A percentile compares a stretch with the other conserved stretches of the same genome.
Evolutionary conservation across 78 protist species (phyloP).

Genomic region (Reticulomyxa filosa): DNA sequence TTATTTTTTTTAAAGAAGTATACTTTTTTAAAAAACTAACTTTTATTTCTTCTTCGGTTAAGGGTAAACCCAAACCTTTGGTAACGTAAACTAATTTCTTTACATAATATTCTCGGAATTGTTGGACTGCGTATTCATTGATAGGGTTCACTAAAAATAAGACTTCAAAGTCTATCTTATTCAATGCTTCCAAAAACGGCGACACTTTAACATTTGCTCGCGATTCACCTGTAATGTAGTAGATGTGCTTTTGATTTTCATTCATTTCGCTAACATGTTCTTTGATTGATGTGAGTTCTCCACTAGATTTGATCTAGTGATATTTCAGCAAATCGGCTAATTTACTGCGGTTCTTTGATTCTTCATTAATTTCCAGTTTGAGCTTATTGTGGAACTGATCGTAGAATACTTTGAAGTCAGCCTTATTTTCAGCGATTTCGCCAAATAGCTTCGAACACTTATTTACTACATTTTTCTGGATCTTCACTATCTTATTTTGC

Average conservation of each 20-base stretch:
- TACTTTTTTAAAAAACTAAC: too few species aligned
- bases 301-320: constrained; percentile 60
- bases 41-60: constrained; percentile 82
- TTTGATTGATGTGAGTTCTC: constrained; percentile 66
- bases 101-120: constrained; percentile 92
- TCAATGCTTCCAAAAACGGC: constrained; percentile 63
- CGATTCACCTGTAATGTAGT: constrained; percentile 98
- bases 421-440: constrained; percentile 88
- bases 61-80: constrained; percentile 79
- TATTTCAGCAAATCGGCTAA: constrained; percentile 89
- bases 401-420: constrained; percentile 92
- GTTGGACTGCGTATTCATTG: constrained; percentile 96
- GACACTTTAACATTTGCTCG: constrained; percentile 47
- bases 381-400: constrained; percentile 87
- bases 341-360: constrained; percentile 77
- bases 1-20: too few species aligned
- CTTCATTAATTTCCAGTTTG: constrained; percentile 98
- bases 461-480: constrained; percentile 92
- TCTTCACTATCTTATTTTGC: constrained; percentile 91
- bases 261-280: constrained; percentile 95
- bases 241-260: constrained; percentile 92
- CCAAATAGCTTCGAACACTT: constrained; percentile 84
- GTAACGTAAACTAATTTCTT: constrained; percentile 91
- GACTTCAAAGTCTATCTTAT: constrained; percentile 45
- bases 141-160: constrained; percentile 96